Evolutionary conservation across 1,284 basidiomycete genomes (phyloP).

Genomic region (Grifola frondosa): DNA sequence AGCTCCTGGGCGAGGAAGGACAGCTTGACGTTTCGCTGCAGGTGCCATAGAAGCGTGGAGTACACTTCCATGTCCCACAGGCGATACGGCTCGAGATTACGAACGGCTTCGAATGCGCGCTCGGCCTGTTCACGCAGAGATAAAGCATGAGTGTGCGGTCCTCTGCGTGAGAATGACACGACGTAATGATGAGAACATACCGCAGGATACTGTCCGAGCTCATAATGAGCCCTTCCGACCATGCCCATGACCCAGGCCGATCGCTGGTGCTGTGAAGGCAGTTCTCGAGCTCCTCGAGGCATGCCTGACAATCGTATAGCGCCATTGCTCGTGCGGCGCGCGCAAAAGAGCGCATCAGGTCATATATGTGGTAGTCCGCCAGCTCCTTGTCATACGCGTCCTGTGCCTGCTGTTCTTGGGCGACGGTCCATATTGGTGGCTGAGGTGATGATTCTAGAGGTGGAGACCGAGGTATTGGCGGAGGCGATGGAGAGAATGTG

Average conservation of each 20-base stretch:
- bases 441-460: slow-evolving; percentile 55
- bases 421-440: slow-evolving; percentile 54
- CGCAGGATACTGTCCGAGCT: slow-evolving; percentile 81
- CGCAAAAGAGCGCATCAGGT: slow-evolving; percentile 80
- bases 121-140: slow-evolving; percentile 59
- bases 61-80: slow-evolving; percentile 91
- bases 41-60: slow-evolving; percentile 92
- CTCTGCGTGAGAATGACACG: slow-evolving; percentile 1
- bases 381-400: slow-evolving; percentile 67
- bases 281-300: slow-evolving; percentile 72
- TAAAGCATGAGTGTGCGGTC: slow-evolving; percentile 17
- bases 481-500: slow-evolving; percentile 39
- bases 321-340: slow-evolving; percentile 72
- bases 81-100: slow-evolving; percentile 81
- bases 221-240: slow-evolving; percentile 84
- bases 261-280: slow-evolving; percentile 76
- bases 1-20: slow-evolving; percentile 91
- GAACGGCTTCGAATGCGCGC: slow-evolving; percentile 79
- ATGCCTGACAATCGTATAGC: slow-evolving; percentile 73
- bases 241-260: slow-evolving; percentile 78
- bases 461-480: slow-evolving; percentile 57
- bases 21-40: slow-evolving; percentile 76
- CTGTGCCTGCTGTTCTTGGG: slow-evolving; percentile 65
- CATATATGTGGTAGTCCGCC: slow-evolving; percentile 82
- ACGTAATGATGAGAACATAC: slow-evolving; percentile 48